A percentile compares a stretch with the other conserved stretches of the same genome.
Evolutionary conservation across 225 moss, liverwort and hornwort genomes (phyloP).

Genomic region (Anthoceros angustus): DNA sequence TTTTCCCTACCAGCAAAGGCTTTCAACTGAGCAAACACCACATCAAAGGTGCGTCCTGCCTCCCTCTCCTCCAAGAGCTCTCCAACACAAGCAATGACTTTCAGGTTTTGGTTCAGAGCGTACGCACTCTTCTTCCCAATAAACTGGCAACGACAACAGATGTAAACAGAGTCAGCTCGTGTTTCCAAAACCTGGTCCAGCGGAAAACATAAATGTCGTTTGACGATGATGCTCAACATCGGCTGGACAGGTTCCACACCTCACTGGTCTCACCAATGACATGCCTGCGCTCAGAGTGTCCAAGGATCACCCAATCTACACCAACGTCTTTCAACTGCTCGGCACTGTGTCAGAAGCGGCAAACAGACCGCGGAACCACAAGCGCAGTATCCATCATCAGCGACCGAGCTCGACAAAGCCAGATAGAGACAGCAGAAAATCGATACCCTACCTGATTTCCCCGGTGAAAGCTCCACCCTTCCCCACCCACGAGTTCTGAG

Average conservation of each 20-base stretch:
- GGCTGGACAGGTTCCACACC: constrained; percentile 10
- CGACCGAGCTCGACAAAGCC: background rate
- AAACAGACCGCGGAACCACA: too few relatives aligned
- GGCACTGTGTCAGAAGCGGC: constrained; percentile 31
- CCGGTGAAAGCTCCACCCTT: constrained; percentile 91
- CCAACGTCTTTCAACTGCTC: constrained; percentile 78
- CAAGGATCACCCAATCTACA: constrained; percentile 77
- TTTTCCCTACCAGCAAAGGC: constrained; percentile 20
- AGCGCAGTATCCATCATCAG: too few relatives aligned
- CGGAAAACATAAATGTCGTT: background rate
- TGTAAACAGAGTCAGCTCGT: background rate
- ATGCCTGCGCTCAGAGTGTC: constrained; percentile 72
- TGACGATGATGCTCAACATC: background rate
- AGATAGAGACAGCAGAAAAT: background rate
- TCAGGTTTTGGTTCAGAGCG: constrained; percentile 40
- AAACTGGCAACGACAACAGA: constrained; percentile 20
- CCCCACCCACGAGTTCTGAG: constrained; percentile 79
- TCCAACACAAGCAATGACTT: constrained; percentile 54
- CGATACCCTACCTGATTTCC: constrained; percentile 56
- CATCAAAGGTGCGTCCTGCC: constrained; percentile 29
- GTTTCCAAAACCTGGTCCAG: background rate
- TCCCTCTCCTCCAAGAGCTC: constrained; percentile 50
- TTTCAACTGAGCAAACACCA: constrained; percentile 47
- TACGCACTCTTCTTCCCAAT: constrained; percentile 49
- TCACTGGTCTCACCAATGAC: constrained; percentile 47